Conservation (phyloP, 176 grass and related monocot species). For the Olyra latifolia region DNA sequence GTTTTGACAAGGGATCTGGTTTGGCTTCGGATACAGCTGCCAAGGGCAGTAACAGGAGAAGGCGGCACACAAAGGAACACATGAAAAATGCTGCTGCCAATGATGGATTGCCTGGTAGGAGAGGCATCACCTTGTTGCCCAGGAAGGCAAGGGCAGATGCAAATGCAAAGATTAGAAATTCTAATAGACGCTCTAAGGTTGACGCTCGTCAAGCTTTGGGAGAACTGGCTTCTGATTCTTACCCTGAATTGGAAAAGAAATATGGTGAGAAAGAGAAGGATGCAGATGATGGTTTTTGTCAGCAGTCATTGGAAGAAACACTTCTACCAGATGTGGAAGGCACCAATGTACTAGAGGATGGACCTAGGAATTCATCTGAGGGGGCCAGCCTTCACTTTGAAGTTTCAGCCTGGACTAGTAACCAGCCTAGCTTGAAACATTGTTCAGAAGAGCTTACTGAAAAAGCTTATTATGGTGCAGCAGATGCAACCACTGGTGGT, state of each 20-base stretch:
- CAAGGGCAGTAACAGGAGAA: conserved; percentile 41
- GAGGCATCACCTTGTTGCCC: conserved; percentile 25
- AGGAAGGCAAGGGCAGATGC: conserved; percentile 31
- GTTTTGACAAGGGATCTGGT: conserved; percentile 43
- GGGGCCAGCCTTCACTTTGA: conserved; percentile 24
- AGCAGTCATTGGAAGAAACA: conserved; percentile 31
- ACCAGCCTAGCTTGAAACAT: conserved; percentile 38
- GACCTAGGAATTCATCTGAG: conserved; percentile 38
- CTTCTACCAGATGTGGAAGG: conserved; percentile 33
- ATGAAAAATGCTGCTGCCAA: conserved; percentile 45
- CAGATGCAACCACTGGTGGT: conserved; percentile 33
- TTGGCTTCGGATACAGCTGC: conserved; percentile 33
- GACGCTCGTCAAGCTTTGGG: conserved; percentile 6
- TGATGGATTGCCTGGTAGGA: not conserved
- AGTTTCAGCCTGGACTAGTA: conserved; percentile 44
- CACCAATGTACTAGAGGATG: conserved; percentile 29
- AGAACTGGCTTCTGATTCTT: conserved; percentile 23
- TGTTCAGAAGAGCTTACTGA: conserved; percentile 45
- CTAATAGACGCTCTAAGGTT: conserved; percentile 24
- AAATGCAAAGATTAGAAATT: conserved; percentile 23
- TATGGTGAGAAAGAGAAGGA: conserved; percentile 27
- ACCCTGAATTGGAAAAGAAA: conserved; percentile 30
- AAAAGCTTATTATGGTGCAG: conserved; percentile 28
- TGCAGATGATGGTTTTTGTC: conserved; percentile 28
- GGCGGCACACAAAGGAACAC: conserved; percentile 46